A percentile compares a stretch with the other conserved stretches of the same genome.
These are phyloP conservation scores for Beauveria caledonica DNA, from an alignment of 2,329 filamentous ascomycete species.

Conservation along the genomic window DNA sequence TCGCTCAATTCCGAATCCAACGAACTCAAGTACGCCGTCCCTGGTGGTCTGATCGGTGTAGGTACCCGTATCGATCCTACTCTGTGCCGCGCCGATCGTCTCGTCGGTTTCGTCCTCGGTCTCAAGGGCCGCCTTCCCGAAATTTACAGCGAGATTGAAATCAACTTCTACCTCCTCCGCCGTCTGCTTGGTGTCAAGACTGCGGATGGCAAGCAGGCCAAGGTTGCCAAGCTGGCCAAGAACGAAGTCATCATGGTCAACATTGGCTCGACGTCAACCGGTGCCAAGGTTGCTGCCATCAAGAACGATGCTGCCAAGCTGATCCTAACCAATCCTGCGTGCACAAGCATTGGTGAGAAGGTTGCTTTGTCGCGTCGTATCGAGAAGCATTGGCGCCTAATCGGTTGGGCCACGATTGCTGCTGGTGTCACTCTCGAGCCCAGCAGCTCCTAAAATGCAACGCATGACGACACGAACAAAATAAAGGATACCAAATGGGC, in stretches of 20 bases:
- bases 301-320: constrained; percentile 97
- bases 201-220: constrained; percentile 96
- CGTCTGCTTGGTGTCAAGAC: constrained; percentile 94
- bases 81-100: constrained; percentile 95
- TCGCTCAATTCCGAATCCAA: constrained; percentile 97
- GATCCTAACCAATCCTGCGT: constrained; percentile 84
- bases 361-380: constrained; percentile 93
- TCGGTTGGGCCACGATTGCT: constrained; percentile 81
- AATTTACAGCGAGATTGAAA: constrained; percentile 97
- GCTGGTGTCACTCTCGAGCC: constrained; percentile 49
- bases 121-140: constrained; percentile 88
- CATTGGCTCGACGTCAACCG: constrained; percentile 94
- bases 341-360: constrained; percentile 97
- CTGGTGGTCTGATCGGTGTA: constrained; percentile 95
- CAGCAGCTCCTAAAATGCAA: constrained; percentile 33
- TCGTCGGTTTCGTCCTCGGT: constrained; percentile 95
- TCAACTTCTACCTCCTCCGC: constrained; percentile 97
- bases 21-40: constrained; percentile 95
- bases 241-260: constrained; percentile 99
- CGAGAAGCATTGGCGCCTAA: constrained; percentile 97
- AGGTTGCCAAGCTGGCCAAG: constrained; percentile 96
- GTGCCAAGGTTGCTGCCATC: constrained; percentile 93
- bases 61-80: constrained; percentile 96
- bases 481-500: background rate
- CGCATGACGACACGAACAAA: background rate